A percentile compares a stretch with the other conserved stretches of the same genome.
phyloP scores from a whole-genome alignment of 2,329 filamentous ascomycete genomes.

The Saccharata proteae region DNA sequence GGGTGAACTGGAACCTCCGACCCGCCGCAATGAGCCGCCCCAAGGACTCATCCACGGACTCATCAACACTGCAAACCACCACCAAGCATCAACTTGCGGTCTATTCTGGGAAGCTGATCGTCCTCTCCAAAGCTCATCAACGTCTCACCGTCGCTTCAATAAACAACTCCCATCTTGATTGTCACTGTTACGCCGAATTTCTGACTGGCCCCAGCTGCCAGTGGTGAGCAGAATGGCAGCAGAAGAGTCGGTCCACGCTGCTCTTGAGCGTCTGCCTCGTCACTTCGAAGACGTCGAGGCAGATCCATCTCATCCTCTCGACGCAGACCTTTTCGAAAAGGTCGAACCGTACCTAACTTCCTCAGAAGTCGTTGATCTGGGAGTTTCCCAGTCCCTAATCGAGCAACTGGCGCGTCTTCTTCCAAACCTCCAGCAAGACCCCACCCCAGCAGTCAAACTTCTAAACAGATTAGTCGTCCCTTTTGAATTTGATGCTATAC shows the following conservation, averaged over 20 bases:
- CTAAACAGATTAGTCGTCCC: constrained; percentile 37
- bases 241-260: constrained; percentile 1
- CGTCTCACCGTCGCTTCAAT: no score
- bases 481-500: constrained; percentile 26
- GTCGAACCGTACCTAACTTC: constrained; percentile 29
- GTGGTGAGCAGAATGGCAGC: no score
- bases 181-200: no score
- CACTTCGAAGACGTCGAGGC: constrained; percentile 34
- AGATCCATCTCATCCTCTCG: constrained; percentile 33
- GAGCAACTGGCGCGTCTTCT: constrained; percentile 38
- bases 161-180: no score
- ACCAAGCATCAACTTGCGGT: no score
- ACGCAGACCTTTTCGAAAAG: constrained; percentile 38
- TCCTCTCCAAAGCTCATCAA: no score
- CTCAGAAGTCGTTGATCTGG: constrained; percentile 15
- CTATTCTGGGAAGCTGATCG: no score
- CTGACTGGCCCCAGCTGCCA: no score
- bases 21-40: no score
- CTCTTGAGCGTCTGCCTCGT: constrained; percentile 16
- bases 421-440: constrained; percentile 44
- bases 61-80: no score
- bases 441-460: constrained; percentile 41
- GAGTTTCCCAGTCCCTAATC: constrained; percentile 23
- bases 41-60: no score
- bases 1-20: no score